Base-by-base conservation (phyloP, 148 eudicot species). In the Silene conica region DNA sequence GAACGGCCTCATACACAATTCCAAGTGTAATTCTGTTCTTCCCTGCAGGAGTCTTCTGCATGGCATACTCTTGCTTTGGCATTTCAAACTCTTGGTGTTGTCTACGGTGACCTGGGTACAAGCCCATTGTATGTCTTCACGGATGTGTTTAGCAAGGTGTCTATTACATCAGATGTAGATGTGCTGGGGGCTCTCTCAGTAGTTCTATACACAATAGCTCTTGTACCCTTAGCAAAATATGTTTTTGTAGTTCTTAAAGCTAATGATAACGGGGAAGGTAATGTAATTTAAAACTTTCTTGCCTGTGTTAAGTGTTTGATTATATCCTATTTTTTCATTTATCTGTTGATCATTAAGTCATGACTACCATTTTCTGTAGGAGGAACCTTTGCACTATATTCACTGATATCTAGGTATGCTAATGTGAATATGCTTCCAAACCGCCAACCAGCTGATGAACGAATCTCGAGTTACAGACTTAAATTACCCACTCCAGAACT, bases 51-150 rank as follows among this genome's bases (percentile, higher is more conserved):
- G 52, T 62, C 71, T 57, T 85, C 96, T 19, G 67, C 77, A 20
- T 95, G 92, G 92, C 80, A 16, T 58, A 95, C 91, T 67, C 74
- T 92, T 71, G 88, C 91, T 11, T 70, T 95, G 80, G 92, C 97
- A 75, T 95, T 95, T 81, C 99, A 95, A 86, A 95, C 99, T 20
- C 94, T 95, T 45, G 99, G 99, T 59, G 99, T 95, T 20, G 99
- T 95, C 11, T 95, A 95, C 80, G 99, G 99, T 61, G 97, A 95
- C 70, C 72, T 95, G 96, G 99, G 99, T 54, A 95, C 97, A 10
- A 95, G 99, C 80, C 99, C 99, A 59, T 72, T 95, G 26, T 95
- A 95, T 77, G 99, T 92, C 63, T 92, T 95, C 74, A 76, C 88
- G 22, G 94, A 88, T 71, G 97, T 95, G 57, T 95, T 95, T 82